phyloP scores from a whole-genome alignment of 1,284 basidiomycete species.

The Ceratobasidium sp. region DNA sequence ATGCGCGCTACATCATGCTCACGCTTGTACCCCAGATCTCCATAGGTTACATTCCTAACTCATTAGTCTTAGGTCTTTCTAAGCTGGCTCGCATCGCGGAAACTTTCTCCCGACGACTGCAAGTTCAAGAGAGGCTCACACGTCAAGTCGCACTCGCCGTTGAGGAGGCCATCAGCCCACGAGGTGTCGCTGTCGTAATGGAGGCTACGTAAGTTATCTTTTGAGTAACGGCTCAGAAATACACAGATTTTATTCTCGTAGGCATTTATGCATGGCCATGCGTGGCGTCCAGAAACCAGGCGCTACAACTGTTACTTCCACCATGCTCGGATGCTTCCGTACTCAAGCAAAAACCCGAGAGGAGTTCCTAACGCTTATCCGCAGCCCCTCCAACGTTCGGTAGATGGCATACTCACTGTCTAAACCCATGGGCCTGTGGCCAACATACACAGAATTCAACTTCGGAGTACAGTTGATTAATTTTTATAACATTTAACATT shows the following conservation, averaged over 20 bases:
- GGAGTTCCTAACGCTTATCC: slow-evolving; percentile 88
- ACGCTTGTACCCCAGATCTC: slow-evolving; percentile 64
- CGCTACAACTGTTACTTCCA: slow-evolving; percentile 95
- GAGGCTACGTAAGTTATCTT: slow-evolving; percentile 87
- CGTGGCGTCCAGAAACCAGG: slow-evolving; percentile 99
- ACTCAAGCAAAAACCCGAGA: slow-evolving; percentile 97
- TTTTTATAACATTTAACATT: not conserved
- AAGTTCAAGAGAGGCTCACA: slow-evolving; percentile 98
- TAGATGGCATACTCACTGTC: not conserved
- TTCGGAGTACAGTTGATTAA: slow-evolving; percentile 22
- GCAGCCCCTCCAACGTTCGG: slow-evolving; percentile 58
- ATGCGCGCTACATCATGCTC: not conserved
- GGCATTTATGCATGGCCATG: slow-evolving; percentile 99
- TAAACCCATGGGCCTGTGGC: not conserved
- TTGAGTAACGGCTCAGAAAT: not conserved
- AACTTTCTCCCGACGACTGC: slow-evolving; percentile 94
- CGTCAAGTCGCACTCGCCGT: slow-evolving; percentile 98
- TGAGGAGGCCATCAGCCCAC: slow-evolving; percentile 96
- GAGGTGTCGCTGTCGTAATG: slow-evolving; percentile 99
- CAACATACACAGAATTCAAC: slow-evolving; percentile 38
- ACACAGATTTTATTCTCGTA: slow-evolving; percentile 57
- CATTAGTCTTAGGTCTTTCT: slow-evolving; percentile 94
- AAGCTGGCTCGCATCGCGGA: slow-evolving; percentile 98
- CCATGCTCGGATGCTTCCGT: slow-evolving; percentile 98
- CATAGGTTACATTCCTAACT: slow-evolving; percentile 96